Evolutionary conservation across 192 early-diverging fungal genomes (phyloP), one percentile per base, ranked within the genome.

Genomic region (Linnemannia exigua): DNA sequence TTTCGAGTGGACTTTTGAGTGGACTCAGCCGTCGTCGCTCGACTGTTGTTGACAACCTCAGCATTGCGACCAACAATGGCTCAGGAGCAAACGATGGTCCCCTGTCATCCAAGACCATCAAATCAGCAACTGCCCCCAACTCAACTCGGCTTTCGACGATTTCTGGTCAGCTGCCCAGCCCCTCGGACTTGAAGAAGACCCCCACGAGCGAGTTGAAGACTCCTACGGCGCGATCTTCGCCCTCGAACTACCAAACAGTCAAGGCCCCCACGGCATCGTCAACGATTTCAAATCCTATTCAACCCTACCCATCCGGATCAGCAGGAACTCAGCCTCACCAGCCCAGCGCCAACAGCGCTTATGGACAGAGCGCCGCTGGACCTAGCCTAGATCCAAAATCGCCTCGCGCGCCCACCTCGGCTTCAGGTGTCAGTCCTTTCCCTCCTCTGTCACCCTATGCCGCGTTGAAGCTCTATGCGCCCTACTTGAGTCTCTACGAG

Each of bases 401-500:
- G 0, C 66, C 77, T 8, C 75, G 73, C 20, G 44, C 47, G 20
- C 20, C 80, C n/a, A n/a, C n/a, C n/a, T 28, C 76, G 5, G 19
- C 84, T 9, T 86, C 78, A 14, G 70, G 70, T 1, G 84, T 80
- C 22, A 86, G 84, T 38, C 84, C 84, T 16, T 80, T 86, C 70
- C 90, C 90, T 22, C 88, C 94, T 20, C 87, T 93, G 31, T 91
- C 90, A 31, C 91, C 94, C 12, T 89, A 92, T 71, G 91, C 91
- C 25, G 94, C 93, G 15, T 79, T 95, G 52, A 91, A 93, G 61
- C 87, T 92, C 3, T 95, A 95, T 74, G 93, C 92, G 2, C 93
- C 92, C 28, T 91, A 94, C 77, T 89, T 99, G 69, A 97, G 95
- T 12, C 84, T 90, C 20, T 97, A 95, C 74, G 98, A 99, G 89